Evolutionary conservation across 148 eudicot genomes (phyloP).

Genomic region (Selenicereus undatus): DNA sequence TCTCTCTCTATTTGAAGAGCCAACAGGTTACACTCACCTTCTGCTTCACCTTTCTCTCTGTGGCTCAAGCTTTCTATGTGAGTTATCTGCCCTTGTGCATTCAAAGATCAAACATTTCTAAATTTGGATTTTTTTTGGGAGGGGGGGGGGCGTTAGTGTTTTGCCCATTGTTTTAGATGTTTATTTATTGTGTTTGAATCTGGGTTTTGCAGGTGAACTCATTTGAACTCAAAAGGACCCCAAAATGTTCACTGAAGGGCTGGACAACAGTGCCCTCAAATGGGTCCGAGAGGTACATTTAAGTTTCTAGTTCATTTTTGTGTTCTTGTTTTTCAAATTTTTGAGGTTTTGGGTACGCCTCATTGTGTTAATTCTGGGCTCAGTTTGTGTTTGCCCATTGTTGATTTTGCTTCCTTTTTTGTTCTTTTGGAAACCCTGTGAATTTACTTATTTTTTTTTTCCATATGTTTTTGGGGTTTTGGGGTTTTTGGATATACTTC

Average conservation of each 20-base stretch:
- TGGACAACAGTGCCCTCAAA: constrained; percentile 60
- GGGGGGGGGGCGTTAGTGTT: not conserved
- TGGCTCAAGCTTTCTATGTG: constrained; percentile 34
- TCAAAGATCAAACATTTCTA: not conserved
- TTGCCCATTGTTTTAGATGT: constrained; percentile 4
- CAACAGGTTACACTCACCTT: constrained; percentile 6
- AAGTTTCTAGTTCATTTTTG: not conserved
- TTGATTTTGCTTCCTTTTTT: not conserved
- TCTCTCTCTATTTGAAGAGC: constrained; percentile 2
- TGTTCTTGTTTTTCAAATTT: not conserved
- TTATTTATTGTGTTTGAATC: not conserved
- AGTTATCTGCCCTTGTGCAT: constrained; percentile 23
- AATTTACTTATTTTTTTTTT: no score
- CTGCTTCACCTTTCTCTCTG: constrained; percentile 8
- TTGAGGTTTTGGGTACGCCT: constrained; percentile 5
- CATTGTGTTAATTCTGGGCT: not conserved
- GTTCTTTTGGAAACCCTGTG: not conserved
- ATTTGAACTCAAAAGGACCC: constrained; percentile 15
- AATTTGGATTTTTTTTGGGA: not conserved
- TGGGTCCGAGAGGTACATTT: constrained; percentile 61
- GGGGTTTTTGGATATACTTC: constrained; percentile 7
- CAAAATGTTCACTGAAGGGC: constrained; percentile 68
- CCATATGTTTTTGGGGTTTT: not conserved
- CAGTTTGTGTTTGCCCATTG: constrained; percentile 2
- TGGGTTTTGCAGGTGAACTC: constrained; percentile 25